Evolutionary conservation across 2,329 filamentous ascomycete species (phyloP).

Genomic region (Pseudogymnoascus destructans): DNA sequence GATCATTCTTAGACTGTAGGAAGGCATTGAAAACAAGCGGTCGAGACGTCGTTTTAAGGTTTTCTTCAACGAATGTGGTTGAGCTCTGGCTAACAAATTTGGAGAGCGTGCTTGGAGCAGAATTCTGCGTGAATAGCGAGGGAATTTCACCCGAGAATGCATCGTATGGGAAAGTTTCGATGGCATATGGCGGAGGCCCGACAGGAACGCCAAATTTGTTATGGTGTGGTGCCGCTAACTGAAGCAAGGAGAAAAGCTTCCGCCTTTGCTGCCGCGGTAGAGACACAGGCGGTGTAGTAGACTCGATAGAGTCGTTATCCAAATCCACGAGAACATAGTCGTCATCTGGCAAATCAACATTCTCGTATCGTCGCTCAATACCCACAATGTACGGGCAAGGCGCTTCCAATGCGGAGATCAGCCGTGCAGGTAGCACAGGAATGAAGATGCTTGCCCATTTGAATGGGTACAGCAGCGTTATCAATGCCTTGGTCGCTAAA

Average conservation of each 20-base stretch:
- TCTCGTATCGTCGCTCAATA: slow-evolving; percentile 83
- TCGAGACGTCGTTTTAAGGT: slow-evolving; percentile 32
- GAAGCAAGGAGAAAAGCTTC: slow-evolving; percentile 78
- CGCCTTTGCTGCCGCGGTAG: slow-evolving; percentile 80
- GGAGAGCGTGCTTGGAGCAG: slow-evolving; percentile 59
- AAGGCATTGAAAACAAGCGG: slow-evolving; percentile 85
- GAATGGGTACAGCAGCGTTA: slow-evolving; percentile 74
- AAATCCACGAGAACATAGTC: slow-evolving; percentile 93
- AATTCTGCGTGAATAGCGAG: slow-evolving; percentile 60
- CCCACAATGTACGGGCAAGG: slow-evolving; percentile 96
- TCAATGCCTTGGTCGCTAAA: slow-evolving; percentile 76
- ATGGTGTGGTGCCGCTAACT: slow-evolving; percentile 82
- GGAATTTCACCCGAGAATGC: slow-evolving; percentile 79
- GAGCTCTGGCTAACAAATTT: slow-evolving; percentile 87
- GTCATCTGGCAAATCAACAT: slow-evolving; percentile 76
- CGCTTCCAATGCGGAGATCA: slow-evolving; percentile 83
- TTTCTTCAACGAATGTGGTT: slow-evolving; percentile 61
- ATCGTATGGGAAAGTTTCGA: slow-evolving; percentile 86
- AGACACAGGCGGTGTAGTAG: slow-evolving; percentile 61
- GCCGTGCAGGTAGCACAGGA: slow-evolving; percentile 71
- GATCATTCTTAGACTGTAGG: slow-evolving; percentile 57
- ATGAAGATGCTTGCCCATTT: slow-evolving; percentile 94
- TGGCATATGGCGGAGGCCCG: slow-evolving; percentile 84
- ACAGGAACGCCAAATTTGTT: slow-evolving; percentile 71
- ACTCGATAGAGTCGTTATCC: slow-evolving; percentile 80